Evolutionary conservation across 2,329 filamentous ascomycete genomes (phyloP), one percentile per base, ranked within the genome.

Genomic region (Daldinia sp.): DNA sequence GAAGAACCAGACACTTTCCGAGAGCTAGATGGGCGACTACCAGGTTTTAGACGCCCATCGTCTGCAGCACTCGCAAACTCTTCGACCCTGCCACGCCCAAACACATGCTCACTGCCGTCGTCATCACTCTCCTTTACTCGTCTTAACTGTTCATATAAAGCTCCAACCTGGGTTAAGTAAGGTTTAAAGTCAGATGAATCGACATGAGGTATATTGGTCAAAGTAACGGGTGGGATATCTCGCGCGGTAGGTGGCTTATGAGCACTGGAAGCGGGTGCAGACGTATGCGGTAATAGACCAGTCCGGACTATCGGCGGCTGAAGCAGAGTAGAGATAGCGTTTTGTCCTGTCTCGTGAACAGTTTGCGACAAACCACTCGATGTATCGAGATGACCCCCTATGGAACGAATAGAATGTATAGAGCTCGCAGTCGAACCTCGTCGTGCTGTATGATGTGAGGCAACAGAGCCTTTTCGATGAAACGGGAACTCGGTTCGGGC

Each of bases 251-350:
- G 95, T 13, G 93, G 90, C 74, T 91, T 95, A 76, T 96, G 93
- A 13, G 90, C 85, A 74, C 89, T 92, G n/a, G 89, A 88, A 7
- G 82, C 79, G 1, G 92, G 88, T 2, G 91, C 89, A 1, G 90
- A 85, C 0, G 91, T 91, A 79, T 97, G 92, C 23, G 94, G 92
- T 61, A 94, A 85, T 56, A 97, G 87, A 63, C 95, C 94, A 1
- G 94, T 97, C 71, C 95, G 89, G 64, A 97, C 89, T 73, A 97
- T 97, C 3, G 95, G 93, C 30, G 93, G 91, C 77, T 97, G 93
- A 3, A 98, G 87, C n/a, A 98, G 86, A 1, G 93, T 97, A 7
- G 94, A 97, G 74, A 98, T 98, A 69, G 96, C 94, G 87, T 97
- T 98, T 74, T 94, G 92, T 10, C 91, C 89, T n/a, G 89, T 88